Percentiles rank a stretch among this genome's conserved stretches.
Conservation (phyloP, 192 early-diverging fungal species). For the Backusella sp. region DNA sequence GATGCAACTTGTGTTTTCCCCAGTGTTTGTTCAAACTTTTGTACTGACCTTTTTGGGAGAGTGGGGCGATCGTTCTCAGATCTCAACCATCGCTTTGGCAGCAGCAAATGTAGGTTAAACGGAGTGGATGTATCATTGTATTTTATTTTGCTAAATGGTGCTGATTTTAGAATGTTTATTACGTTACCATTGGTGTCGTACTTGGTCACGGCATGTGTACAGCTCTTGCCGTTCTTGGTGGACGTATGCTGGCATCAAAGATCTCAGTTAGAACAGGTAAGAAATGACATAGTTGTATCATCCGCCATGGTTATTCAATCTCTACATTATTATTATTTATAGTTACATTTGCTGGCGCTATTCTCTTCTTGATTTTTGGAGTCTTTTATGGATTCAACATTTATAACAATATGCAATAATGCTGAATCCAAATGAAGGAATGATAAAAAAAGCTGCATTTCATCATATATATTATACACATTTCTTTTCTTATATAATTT, state of each 20-base stretch:
- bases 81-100: conserved; percentile 93
- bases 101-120: conserved; percentile 70
- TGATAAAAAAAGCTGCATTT: not conserved
- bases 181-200: conserved; percentile 86
- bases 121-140: conserved; percentile 1
- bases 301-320: too few relatives aligned
- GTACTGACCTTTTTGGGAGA: conserved; percentile 96
- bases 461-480: not conserved
- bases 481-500: not conserved
- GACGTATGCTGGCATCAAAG: conserved; percentile 78
- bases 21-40: conserved; percentile 95
- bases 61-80: conserved; percentile 97
- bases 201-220: conserved; percentile 93
- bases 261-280: conserved; percentile 87
- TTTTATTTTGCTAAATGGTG: not conserved
- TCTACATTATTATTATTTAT: not conserved
- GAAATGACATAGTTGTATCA: too few relatives aligned
- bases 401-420: conserved; percentile 11
- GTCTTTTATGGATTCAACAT: conserved; percentile 20
- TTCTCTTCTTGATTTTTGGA: conserved; percentile 89
- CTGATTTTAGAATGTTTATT: conserved; percentile 75
- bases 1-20: conserved; percentile 78
- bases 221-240: conserved; percentile 90
- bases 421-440: not conserved
- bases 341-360: conserved; percentile 81